These are phyloP conservation scores for Gardenia jasminoides DNA, from an alignment of 257 asterid genomes.

Conservation along the genomic window DNA sequence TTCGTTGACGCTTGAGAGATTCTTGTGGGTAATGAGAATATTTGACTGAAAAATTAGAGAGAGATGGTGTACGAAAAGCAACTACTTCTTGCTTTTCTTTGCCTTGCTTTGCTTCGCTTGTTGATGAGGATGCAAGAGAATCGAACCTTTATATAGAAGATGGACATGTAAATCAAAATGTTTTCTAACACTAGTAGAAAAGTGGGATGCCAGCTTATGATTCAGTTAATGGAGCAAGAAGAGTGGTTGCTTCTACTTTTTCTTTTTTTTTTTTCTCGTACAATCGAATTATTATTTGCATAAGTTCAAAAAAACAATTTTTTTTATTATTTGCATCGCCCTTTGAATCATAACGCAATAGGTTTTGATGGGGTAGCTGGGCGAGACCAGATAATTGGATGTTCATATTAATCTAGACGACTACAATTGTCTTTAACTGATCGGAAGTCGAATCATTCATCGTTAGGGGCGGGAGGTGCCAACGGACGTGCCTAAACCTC, in stretches of 20 bases:
- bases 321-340: slow-evolving; percentile 6
- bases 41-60: background rate
- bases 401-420: background rate
- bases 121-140: slow-evolving; percentile 27
- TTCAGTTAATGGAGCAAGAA: slow-evolving; percentile 45
- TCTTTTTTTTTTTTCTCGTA: slow-evolving; percentile 15
- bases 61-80: background rate
- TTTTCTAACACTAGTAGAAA: background rate
- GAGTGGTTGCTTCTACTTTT: too few species aligned
- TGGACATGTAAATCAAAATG: background rate
- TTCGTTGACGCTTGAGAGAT: background rate
- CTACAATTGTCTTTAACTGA: background rate
- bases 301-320: too few species aligned
- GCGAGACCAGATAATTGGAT: slow-evolving; percentile 2
- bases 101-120: background rate
- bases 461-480: background rate
- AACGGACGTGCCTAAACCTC: background rate
- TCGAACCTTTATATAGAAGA: slow-evolving; percentile 25
- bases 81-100: background rate
- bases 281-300: slow-evolving; percentile 13
- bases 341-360: slow-evolving; percentile 24
- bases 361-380: slow-evolving; percentile 40
- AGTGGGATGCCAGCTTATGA: slow-evolving; percentile 20
- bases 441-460: background rate
- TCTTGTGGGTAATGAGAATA: background rate